Evolutionary conservation across 2,329 filamentous ascomycete species (phyloP).

Genomic region (Verticillium isaacii): DNA sequence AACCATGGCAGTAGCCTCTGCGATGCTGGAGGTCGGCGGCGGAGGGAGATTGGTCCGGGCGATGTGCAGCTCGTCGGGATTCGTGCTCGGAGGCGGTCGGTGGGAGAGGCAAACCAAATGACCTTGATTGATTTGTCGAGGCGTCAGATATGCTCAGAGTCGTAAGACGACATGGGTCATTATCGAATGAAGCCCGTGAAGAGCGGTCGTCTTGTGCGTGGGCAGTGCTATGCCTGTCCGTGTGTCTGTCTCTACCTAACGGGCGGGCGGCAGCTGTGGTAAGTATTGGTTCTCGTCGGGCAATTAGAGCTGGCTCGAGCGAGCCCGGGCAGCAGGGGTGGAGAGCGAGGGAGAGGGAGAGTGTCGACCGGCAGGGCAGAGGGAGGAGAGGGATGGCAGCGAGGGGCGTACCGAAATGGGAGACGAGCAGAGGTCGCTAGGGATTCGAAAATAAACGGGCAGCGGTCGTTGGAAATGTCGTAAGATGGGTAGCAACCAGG

Average conservation of each 20-base stretch:
- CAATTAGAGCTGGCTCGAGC: background rate
- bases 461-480: background rate
- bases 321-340: conserved; percentile 1
- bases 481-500: background rate
- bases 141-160: conserved; percentile 6
- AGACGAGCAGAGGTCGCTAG: background rate
- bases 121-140: background rate
- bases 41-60: conserved; percentile 4
- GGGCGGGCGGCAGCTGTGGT: background rate
- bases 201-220: background rate
- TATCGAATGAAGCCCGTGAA: conserved; percentile 9
- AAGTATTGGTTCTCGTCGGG: background rate
- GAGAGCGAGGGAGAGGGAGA: background rate
- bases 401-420: background rate
- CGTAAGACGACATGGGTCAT: conserved; percentile 13
- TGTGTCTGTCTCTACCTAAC: background rate
- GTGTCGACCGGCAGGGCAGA: background rate
- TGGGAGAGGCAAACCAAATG: background rate
- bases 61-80: conserved; percentile 1
- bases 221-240: background rate
- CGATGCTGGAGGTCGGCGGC: background rate
- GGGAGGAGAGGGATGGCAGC: background rate
- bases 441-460: background rate
- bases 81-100: background rate
- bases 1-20: conserved; percentile 9